A percentile compares a stretch with the other conserved stretches of the same genome.
Evolutionary conservation across 768 basidiomycete species (phyloP).

Genomic region (Postia placenta): DNA sequence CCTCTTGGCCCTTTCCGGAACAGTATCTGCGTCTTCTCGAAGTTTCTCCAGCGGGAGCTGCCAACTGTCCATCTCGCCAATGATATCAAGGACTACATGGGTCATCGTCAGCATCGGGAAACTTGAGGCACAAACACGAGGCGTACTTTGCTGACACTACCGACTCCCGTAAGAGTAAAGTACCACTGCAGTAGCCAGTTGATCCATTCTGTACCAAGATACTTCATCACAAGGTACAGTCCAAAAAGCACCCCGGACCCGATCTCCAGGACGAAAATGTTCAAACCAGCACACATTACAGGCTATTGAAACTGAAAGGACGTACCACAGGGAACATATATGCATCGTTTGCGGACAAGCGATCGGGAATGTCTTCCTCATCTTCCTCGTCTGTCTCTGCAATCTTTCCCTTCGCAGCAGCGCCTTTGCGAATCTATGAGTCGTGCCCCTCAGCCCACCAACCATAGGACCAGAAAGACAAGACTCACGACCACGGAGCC

Average conservation of each 20-base stretch:
- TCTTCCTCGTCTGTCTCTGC: slow-evolving; percentile 42
- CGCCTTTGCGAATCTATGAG: slow-evolving; percentile 10
- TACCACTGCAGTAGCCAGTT: slow-evolving; percentile 78
- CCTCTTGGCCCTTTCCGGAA: slow-evolving; percentile 43
- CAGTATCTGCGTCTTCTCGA: slow-evolving; percentile 38
- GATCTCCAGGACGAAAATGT: slow-evolving; percentile 32
- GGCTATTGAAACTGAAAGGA: slow-evolving; percentile 11
- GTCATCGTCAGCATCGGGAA: not conserved
- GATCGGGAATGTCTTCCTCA: slow-evolving; percentile 53
- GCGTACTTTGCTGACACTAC: slow-evolving; percentile 64
- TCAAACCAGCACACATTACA: not conserved
- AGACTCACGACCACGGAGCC: slow-evolving; percentile 59
- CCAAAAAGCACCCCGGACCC: slow-evolving; percentile 67
- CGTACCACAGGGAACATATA: slow-evolving; percentile 74
- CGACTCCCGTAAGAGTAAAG: slow-evolving; percentile 59
- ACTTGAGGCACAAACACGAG: not conserved
- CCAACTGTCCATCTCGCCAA: slow-evolving; percentile 46
- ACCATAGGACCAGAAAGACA: not conserved
- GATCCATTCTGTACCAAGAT: slow-evolving; percentile 75
- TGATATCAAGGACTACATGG: slow-evolving; percentile 32
- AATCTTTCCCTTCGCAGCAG: slow-evolving; percentile 13
- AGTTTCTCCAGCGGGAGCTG: slow-evolving; percentile 48
- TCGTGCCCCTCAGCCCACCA: too few relatives aligned
- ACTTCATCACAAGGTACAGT: slow-evolving; percentile 66
- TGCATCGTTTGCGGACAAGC: slow-evolving; percentile 62